Evolutionary conservation across 1,284 basidiomycete genomes (phyloP), one percentile per base, ranked within the genome.

Genomic region (Exobasidium cylindrosporum): DNA sequence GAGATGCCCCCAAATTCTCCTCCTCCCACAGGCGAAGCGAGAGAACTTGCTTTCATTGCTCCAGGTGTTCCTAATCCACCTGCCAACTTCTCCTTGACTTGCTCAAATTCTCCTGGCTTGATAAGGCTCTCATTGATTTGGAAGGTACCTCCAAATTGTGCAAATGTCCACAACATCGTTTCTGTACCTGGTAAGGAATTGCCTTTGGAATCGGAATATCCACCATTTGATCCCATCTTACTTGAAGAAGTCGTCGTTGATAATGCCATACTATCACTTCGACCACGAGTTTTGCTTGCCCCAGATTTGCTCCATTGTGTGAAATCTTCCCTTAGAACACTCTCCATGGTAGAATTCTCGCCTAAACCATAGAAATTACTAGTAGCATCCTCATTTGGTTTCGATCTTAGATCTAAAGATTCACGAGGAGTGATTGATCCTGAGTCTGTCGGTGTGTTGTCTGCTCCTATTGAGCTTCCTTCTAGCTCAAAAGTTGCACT

Each of bases 131-230:
- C 81, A 58, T 83, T 82, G 50, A 87, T 77, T 30, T 85, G 83
- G 57, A 88, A 82, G 0, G 83, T 85, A 1, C 91, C 91, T n/a
- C 86, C 82, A 28, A 93, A 83, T 69, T 92, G 91, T 0, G 88
- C 89, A 74, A 92, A 93, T 0, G 91, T 87, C 80, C 92, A 94
- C 0, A 93, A 83, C n/a, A 93, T 85, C 11, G 89, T 82, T 68
- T 91, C 88, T 6, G 84, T 84, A 60, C 85, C 85, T 1, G 83
- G 57, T 28, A 72, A 32, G 45, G 23, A 23, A 29, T 26, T 17
- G 28, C 46, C 24, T 40, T 43, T n/a, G 35, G 17, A 7, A 17
- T 40, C 35, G 35, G 17, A 21, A 10, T 28, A 26, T 7, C 11
- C 14, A 17, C 13, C 5, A 17, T 40, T 17, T 57, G 31, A 40